Conservation (phyloP, 73 alveolate species). For the Uronychia binucleata region DNA sequence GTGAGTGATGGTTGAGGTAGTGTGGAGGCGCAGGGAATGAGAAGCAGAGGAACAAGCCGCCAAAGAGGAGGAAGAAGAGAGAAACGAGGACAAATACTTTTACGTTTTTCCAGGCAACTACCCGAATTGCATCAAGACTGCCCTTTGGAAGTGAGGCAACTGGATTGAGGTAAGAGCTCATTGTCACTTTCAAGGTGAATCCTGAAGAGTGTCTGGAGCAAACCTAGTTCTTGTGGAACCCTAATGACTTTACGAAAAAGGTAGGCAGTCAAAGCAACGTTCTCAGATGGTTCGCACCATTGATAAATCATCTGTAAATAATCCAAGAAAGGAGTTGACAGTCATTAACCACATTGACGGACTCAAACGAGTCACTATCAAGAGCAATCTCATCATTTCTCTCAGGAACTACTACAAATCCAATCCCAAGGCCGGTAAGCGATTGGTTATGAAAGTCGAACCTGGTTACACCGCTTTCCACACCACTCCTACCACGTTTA, state of each 20-base stretch:
- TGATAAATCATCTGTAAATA: not conserved
- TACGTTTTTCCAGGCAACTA: too few species aligned
- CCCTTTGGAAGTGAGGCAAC: too few species aligned
- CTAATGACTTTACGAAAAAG: too few species aligned
- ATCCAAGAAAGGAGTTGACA: not conserved
- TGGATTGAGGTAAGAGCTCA: not conserved
- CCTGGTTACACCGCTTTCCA: slow-evolving; percentile 33
- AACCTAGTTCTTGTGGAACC: too few species aligned
- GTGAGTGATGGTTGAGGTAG: too few species aligned
- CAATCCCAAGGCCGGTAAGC: slow-evolving; percentile 12
- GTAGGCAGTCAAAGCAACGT: too few species aligned
- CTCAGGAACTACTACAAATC: slow-evolving; percentile 37
- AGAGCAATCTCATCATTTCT: slow-evolving; percentile 51
- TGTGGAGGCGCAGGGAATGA: too few species aligned
- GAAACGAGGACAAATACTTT: not conserved
- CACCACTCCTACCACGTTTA: slow-evolving; percentile 64
- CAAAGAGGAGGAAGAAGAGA: not conserved
- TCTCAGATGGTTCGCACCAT: too few species aligned
- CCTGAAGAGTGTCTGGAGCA: not conserved
- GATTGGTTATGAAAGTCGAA: not conserved
- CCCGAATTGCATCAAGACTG: too few species aligned
- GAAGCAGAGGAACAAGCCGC: too few species aligned
- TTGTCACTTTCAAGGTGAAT: not conserved
- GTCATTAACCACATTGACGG: slow-evolving; percentile 55
- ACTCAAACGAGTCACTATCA: slow-evolving; percentile 43